A percentile compares a stretch with the other conserved stretches of the same genome.
Evolutionary conservation across 164 flowering plant species (phyloP).

Genomic region (Santalum album): DNA sequence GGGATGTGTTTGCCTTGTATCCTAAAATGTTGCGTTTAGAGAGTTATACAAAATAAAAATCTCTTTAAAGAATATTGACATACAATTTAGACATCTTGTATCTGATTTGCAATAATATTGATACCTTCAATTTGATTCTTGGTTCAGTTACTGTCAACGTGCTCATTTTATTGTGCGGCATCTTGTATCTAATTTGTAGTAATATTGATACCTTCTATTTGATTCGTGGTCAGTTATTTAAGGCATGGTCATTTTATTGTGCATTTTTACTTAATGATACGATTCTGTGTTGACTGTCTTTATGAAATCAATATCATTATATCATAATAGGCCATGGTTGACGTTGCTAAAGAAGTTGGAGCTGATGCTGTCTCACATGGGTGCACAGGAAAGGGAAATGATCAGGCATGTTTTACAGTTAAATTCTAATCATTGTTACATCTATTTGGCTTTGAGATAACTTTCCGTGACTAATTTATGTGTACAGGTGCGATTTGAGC

Average conservation of each 20-base stretch:
- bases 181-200: too few relatives aligned
- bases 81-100: too few relatives aligned
- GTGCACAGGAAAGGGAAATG: slow-evolving; percentile 98
- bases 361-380: slow-evolving; percentile 99
- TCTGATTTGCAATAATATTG: too few relatives aligned
- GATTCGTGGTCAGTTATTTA: too few relatives aligned
- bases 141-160: too few relatives aligned
- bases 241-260: neutral
- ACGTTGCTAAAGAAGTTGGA: slow-evolving; percentile 92
- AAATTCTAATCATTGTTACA: neutral
- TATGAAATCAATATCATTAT: neutral
- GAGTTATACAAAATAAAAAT: too few relatives aligned
- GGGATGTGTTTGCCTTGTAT: too few relatives aligned
- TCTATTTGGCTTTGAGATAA: neutral
- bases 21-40: too few relatives aligned
- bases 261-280: neutral
- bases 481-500: slow-evolving; percentile 88
- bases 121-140: too few relatives aligned
- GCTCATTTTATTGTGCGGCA: too few relatives aligned
- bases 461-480: neutral
- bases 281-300: neutral
- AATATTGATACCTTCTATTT: too few relatives aligned
- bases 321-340: slow-evolving; percentile 75
- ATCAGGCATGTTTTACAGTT: slow-evolving; percentile 46
- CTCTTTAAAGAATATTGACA: too few relatives aligned